These are phyloP conservation scores for Diversispora epigaea DNA, from an alignment of 192 early-diverging fungal genomes.

Conservation along the genomic window DNA sequence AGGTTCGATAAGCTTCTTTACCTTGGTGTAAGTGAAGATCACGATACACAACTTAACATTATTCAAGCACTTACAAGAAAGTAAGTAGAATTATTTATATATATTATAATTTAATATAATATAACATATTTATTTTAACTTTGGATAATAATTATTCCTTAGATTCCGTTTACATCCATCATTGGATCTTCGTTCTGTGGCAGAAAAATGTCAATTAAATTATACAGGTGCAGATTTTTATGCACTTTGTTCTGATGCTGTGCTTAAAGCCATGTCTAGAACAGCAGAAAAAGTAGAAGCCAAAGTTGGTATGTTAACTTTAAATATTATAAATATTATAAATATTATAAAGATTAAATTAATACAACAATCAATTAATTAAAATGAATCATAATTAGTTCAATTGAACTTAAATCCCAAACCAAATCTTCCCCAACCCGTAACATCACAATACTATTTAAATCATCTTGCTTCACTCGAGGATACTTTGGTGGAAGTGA, in stretches of 20 bases:
- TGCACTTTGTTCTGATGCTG: slow-evolving; percentile 95
- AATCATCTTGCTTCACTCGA: slow-evolving; percentile 73
- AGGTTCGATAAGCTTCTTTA: slow-evolving; percentile 97
- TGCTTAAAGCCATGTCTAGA: slow-evolving; percentile 93
- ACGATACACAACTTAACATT: slow-evolving; percentile 84
- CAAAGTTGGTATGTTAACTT: slow-evolving; percentile 42
- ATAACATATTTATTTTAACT: neutral
- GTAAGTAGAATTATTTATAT: slow-evolving; percentile 41
- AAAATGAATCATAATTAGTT: slow-evolving; percentile 6
- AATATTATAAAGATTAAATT: neutral
- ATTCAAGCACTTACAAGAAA: slow-evolving; percentile 93
- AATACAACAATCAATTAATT: too few species aligned
- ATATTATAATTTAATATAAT: neutral
- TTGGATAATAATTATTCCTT: neutral
- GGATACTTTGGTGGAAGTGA: slow-evolving; percentile 80
- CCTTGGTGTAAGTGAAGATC: slow-evolving; percentile 88
- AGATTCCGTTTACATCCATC: slow-evolving; percentile 84
- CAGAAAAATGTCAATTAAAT: slow-evolving; percentile 84
- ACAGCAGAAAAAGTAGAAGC: slow-evolving; percentile 71
- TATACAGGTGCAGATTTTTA: slow-evolving; percentile 99
- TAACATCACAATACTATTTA: slow-evolving; percentile 89
- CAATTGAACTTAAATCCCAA: slow-evolving; percentile 32
- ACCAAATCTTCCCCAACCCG: slow-evolving; percentile 55
- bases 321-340: neutral
- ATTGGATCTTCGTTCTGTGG: slow-evolving; percentile 71